Evolutionary conservation across 345 rosid species (phyloP).

Genomic region (Triadica sebifera): DNA sequence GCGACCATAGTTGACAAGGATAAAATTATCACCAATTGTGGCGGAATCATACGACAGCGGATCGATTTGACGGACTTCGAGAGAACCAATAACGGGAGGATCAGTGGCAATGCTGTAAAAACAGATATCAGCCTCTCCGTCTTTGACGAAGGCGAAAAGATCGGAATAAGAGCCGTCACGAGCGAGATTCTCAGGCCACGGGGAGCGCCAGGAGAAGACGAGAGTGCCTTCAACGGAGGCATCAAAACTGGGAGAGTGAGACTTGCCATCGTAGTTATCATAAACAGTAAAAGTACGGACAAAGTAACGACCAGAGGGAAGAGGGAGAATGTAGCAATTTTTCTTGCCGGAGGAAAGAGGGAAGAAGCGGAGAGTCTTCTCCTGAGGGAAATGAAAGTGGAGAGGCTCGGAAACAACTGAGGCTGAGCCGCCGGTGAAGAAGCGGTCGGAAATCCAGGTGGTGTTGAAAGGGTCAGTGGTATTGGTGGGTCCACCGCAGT

Average conservation of each 20-base stretch:
- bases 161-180: constrained; percentile 94
- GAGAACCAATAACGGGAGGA: constrained; percentile 83
- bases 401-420: constrained; percentile 88
- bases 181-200: constrained; percentile 61
- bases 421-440: constrained; percentile 69
- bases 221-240: constrained; percentile 86
- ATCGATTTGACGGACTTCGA: constrained; percentile 69
- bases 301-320: constrained; percentile 78
- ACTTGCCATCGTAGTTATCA: constrained; percentile 90
- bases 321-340: constrained; percentile 85
- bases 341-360: constrained; percentile 90
- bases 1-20: constrained; percentile 86
- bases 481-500: constrained; percentile 66
- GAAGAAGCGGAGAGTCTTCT: constrained; percentile 80
- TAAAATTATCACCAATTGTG: constrained; percentile 39
- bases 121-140: constrained; percentile 83
- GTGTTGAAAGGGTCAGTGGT: constrained; percentile 63
- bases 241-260: constrained; percentile 83
- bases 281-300: constrained; percentile 93
- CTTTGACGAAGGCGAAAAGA: constrained; percentile 69
- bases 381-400: constrained; percentile 57
- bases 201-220: constrained; percentile 91
- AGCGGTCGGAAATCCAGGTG: constrained; percentile 80
- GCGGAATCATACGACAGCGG: constrained; percentile 59
- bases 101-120: constrained; percentile 95